Base-by-base conservation (phyloP, 1,284 basidiomycete genomes). In the Rhodotorula sp. region DNA sequence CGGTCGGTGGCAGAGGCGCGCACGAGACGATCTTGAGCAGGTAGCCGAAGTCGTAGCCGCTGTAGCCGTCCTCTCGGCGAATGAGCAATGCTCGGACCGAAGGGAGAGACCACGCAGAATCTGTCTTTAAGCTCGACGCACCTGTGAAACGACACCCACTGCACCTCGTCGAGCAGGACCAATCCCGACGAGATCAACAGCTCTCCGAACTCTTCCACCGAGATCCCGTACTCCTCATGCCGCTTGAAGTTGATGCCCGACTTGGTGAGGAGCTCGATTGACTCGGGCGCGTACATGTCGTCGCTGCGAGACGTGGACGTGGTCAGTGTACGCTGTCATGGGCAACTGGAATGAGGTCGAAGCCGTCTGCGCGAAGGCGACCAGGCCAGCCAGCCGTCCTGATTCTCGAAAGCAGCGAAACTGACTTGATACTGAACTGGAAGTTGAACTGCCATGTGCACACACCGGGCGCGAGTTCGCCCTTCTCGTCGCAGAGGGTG, bases 391-490 rank as follows among this genome's bases (percentile, higher is more conserved):
- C 20, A 10, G 44, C 29, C 39, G 22, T 24, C 8, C n/a, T 11
- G 27, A 30, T 19, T 7, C 19, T 8, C 22, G 29, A 52, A 51
- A 29, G 49, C 36, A 54, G 67, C 19, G 36, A 0, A 13, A 85
- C 90, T 77, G 80, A 94, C 92, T 87, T 86, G 74, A 93, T 83
- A 81, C 88, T 92, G 82, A 99, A 99, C 76, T 87, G 86, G 82
- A 99, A 98, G 82, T 99, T 99, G 84, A 99, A 99, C 82, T 99
- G 96, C 95, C 95, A 99, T 46, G 94, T 97, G 62, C 90, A 91
- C 59, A 89, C 87, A 63, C 94, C 92, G 72, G 88, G 87, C 15
- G 79, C 79, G 68, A 89, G 87, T 78, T 94, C 89, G 11, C 95
- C 95, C 44, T 96, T 87, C 80, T 93, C 93, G 80, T 99, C 94